Evolutionary conservation across 2,329 filamentous ascomycete species (phyloP), one percentile per base, ranked within the genome.

Genomic region (Penicillium sp.): DNA sequence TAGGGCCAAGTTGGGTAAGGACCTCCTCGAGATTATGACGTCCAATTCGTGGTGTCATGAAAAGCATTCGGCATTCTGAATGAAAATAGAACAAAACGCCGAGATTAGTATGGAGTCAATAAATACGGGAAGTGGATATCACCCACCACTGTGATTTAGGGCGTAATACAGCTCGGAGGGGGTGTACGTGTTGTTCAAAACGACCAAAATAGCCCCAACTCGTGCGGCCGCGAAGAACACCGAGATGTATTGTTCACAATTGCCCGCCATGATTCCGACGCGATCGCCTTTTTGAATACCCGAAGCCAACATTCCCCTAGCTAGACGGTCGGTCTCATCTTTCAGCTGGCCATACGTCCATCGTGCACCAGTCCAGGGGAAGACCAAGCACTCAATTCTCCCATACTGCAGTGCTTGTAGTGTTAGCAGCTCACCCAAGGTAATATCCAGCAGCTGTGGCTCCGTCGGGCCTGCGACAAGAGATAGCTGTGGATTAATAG

Each of bases 181-280:
- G 1, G 89, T 92, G 68, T 92, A 92, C 0, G 88, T 92, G 73
- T 91, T 92, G 75, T 92, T 92, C 61, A 92, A 76, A 42, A 91
- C 90, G 29, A 91, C 88, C 50, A 91, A 77, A 44, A 88, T 85
- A 45, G 82, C 85, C 10, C 86, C 86, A 18, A 88, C 57, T 45
- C 83, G 80, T 39, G 86, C 84, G 12, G 85, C 86, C 4, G 86
- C 87, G 61, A 91, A 90, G 77, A 90, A 89, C 16, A 90, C 80
- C 3, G 87, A 81, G 31, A 88, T 73, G 56, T 78, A 82, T 60
- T 82, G 78, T 57, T 82, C 79, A 60, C 80, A 82, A 59, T 84
- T 82, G 5, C 81, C 77, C 60, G 88, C 87, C 85, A 91, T 90
- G 60, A 92, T 86, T 31, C 84, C 88, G 29, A 91, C 80, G 15